phyloP scores from a whole-genome alignment of 73 alveolate genomes.

The Paramecium pentaurelia region DNA sequence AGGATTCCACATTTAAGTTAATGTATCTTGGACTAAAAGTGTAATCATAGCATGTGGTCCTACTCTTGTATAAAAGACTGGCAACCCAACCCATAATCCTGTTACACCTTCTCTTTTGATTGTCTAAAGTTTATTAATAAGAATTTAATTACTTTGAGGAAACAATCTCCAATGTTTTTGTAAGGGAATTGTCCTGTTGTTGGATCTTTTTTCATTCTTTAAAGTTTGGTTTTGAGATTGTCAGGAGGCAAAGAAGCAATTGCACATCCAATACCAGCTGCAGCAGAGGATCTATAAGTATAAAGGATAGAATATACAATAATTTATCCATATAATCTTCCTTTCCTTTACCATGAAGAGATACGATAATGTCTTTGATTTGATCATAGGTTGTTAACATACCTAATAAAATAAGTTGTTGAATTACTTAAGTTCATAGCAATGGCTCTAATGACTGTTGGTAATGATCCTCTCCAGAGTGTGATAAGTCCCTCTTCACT shows the following conservation, averaged over 20 bases:
- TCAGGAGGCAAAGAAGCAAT: constrained; percentile 80
- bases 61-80: constrained; percentile 72
- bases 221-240: constrained; percentile 75
- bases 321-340: constrained; percentile 47
- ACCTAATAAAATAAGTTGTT: constrained; percentile 64
- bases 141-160: constrained; percentile 43
- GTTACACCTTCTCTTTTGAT: constrained; percentile 67
- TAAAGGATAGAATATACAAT: background rate
- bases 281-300: constrained; percentile 46
- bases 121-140: background rate
- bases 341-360: constrained; percentile 46
- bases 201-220: constrained; percentile 69
- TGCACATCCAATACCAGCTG: constrained; percentile 78
- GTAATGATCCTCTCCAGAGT: constrained; percentile 88
- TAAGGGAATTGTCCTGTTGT: constrained; percentile 72
- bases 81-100: constrained; percentile 84
- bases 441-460: constrained; percentile 87
- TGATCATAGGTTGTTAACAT: constrained; percentile 83
- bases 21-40: constrained; percentile 56
- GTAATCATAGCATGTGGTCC: constrained; percentile 85
- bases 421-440: constrained; percentile 13
- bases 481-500: constrained; percentile 83
- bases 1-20: constrained; percentile 21
- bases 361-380: constrained; percentile 70
- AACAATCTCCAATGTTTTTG: constrained; percentile 68